Evolutionary conservation across 2,329 filamentous ascomycete species (phyloP).

Genomic region (Ophiostoma australiae): DNA sequence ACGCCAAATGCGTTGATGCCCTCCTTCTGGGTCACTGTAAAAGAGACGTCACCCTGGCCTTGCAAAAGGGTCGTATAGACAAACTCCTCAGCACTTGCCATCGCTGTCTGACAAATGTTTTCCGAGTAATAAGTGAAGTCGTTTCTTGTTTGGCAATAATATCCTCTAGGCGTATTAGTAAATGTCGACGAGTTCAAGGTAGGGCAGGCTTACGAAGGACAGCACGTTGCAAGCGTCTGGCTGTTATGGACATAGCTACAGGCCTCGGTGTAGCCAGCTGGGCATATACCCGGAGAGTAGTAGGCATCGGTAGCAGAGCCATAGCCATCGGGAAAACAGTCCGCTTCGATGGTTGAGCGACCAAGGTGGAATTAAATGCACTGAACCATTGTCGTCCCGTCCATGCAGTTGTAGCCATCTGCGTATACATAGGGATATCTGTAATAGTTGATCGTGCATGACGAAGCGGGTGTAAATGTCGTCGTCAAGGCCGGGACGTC

Average conservation of each 20-base stretch:
- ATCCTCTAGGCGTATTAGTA: slow-evolving; percentile 16
- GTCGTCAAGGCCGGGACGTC: slow-evolving; percentile 18
- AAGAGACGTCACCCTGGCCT: background rate
- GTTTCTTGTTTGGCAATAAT: slow-evolving; percentile 13
- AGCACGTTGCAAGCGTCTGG: slow-evolving; percentile 23
- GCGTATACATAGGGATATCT: background rate
- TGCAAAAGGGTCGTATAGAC: slow-evolving; percentile 19
- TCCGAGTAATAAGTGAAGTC: slow-evolving; percentile 19
- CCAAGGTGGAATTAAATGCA: slow-evolving; percentile 23
- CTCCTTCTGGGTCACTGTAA: background rate
- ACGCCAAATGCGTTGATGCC: slow-evolving; percentile 25
- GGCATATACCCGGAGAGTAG: slow-evolving; percentile 25
- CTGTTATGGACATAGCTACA: background rate
- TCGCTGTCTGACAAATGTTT: slow-evolving; percentile 17
- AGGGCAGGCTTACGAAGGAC: slow-evolving; percentile 17
- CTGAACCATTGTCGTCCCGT: background rate
- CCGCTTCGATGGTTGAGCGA: slow-evolving; percentile 3
- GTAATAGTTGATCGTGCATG: slow-evolving; percentile 20
- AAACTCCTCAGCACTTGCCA: slow-evolving; percentile 3
- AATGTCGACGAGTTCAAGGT: no score
- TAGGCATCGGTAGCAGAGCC: background rate
- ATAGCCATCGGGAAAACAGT: slow-evolving; percentile 19
- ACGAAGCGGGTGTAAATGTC: slow-evolving; percentile 19
- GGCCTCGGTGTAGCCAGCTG: slow-evolving; percentile 20
- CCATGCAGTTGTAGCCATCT: background rate